phyloP scores from a whole-genome alignment of 2,329 filamentous ascomycete genomes.

The Xylariaceae sp. region DNA sequence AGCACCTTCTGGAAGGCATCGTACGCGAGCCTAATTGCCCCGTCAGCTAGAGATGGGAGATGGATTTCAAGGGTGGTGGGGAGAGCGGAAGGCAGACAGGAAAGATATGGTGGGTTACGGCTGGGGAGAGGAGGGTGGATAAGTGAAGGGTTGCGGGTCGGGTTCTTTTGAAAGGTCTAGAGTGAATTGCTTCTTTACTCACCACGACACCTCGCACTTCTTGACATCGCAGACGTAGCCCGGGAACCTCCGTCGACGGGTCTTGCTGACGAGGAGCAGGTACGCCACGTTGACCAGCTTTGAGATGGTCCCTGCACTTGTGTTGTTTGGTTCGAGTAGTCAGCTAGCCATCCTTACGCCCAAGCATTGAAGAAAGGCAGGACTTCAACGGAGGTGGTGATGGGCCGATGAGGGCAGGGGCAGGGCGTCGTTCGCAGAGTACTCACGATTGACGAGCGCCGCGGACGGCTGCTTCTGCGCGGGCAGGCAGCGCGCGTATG shows the following conservation, averaged over 20 bases:
- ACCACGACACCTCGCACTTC: slow-evolving; percentile 55
- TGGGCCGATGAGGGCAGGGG: too few species aligned
- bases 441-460: slow-evolving; percentile 57
- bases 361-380: too few species aligned
- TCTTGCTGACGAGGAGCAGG: slow-evolving; percentile 52
- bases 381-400: too few species aligned
- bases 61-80: too few species aligned
- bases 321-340: too few species aligned
- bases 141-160: slow-evolving; percentile 13
- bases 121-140: neutral
- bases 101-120: neutral
- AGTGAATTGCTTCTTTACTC: too few species aligned
- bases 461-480: slow-evolving; percentile 46
- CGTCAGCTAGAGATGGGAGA: slow-evolving; percentile 1
- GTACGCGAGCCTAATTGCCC: slow-evolving; percentile 52
- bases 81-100: too few species aligned
- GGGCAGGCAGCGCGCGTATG: slow-evolving; percentile 53
- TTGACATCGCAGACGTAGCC: slow-evolving; percentile 53
- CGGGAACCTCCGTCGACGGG: slow-evolving; percentile 35
- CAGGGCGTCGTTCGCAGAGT: too few species aligned
- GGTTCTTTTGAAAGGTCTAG: too few species aligned
- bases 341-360: too few species aligned
- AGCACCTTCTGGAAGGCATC: slow-evolving; percentile 65
- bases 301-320: slow-evolving; percentile 50
- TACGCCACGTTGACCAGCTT: slow-evolving; percentile 59